Conservation (phyloP, 2,329 filamentous ascomycete genomes). For the Fusarium subglutinans region DNA sequence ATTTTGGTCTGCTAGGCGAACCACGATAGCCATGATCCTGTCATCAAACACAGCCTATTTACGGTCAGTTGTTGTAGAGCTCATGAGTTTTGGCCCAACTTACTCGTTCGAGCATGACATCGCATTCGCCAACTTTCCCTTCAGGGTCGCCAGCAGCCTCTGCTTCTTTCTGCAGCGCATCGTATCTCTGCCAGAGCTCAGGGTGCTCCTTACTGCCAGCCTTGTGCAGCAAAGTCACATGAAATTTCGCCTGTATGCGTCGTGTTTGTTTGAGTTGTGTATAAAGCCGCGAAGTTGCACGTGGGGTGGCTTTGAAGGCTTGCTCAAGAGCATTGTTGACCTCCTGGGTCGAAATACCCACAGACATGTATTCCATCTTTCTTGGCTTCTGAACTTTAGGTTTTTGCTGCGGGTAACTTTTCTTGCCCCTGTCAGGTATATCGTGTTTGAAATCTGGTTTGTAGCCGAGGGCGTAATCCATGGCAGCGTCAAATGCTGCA, state of each 20-base stretch:
- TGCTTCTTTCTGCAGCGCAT: conserved; percentile 62
- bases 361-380: conserved; percentile 67
- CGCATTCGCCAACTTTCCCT: conserved; percentile 66
- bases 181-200: conserved; percentile 80
- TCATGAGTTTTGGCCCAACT: conserved; percentile 29
- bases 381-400: conserved; percentile 38
- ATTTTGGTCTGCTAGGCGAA: conserved; percentile 70
- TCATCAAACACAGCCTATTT: conserved; percentile 80
- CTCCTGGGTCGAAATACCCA: conserved; percentile 56
- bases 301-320: conserved; percentile 67
- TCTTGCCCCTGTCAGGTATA: conserved; percentile 67
- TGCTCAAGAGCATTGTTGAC: conserved; percentile 69
- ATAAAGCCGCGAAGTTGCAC: conserved; percentile 69
- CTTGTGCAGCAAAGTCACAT: conserved; percentile 93
- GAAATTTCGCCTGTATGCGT: conserved; percentile 86
- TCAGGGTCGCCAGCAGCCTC: conserved; percentile 46
- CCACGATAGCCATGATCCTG: conserved; percentile 90
- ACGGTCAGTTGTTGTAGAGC: conserved; percentile 9
- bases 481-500: conserved; percentile 81
- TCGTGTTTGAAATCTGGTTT: conserved; percentile 79
- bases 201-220: conserved; percentile 68
- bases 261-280: conserved; percentile 75
- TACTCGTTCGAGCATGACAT: conserved; percentile 70
- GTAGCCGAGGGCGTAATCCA: conserved; percentile 79
- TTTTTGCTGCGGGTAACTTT: conserved; percentile 46